Evolutionary conservation across 768 basidiomycete species (phyloP).

Genomic region (Termitomyces sp.): DNA sequence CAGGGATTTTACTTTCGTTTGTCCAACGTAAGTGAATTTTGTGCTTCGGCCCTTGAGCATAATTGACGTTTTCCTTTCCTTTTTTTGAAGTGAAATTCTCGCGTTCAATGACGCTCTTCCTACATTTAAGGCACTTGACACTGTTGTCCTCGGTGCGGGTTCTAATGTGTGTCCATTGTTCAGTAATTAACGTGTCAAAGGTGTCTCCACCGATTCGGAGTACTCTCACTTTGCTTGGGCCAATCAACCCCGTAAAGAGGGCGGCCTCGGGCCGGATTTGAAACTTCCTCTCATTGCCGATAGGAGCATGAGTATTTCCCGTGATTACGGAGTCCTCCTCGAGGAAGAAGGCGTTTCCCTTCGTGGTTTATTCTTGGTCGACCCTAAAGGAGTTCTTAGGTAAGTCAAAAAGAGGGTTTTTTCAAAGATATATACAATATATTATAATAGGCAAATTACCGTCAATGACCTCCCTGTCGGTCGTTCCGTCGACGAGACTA

Average conservation of each 20-base stretch:
- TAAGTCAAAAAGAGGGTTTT: slow-evolving; percentile 18
- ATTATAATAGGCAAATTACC: slow-evolving; percentile 62
- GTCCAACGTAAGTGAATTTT: slow-evolving; percentile 60
- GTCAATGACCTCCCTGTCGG: slow-evolving; percentile 93
- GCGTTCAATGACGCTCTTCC: slow-evolving; percentile 89
- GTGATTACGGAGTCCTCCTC: slow-evolving; percentile 84
- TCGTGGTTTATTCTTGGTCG: slow-evolving; percentile 83
- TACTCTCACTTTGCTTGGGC: slow-evolving; percentile 88
- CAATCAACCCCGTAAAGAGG: slow-evolving; percentile 72
- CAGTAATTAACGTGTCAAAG: background rate
- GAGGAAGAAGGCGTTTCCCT: slow-evolving; percentile 87
- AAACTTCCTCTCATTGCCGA: slow-evolving; percentile 82
- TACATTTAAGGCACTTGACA: slow-evolving; percentile 67
- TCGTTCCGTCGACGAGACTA: slow-evolving; percentile 91
- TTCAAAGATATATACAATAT: background rate
- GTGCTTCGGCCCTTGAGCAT: background rate
- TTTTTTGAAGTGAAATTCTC: slow-evolving; percentile 61
- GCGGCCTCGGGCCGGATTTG: slow-evolving; percentile 87
- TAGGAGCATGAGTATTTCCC: slow-evolving; percentile 70
- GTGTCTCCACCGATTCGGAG: slow-evolving; percentile 84
- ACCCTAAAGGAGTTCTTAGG: slow-evolving; percentile 76
- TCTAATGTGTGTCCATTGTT: background rate
- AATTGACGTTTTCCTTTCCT: background rate
- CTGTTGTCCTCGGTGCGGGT: slow-evolving; percentile 66
- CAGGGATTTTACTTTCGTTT: slow-evolving; percentile 87